Conservation (phyloP, 208 protist genomes). For the Trichomonas vaginalis region DNA sequence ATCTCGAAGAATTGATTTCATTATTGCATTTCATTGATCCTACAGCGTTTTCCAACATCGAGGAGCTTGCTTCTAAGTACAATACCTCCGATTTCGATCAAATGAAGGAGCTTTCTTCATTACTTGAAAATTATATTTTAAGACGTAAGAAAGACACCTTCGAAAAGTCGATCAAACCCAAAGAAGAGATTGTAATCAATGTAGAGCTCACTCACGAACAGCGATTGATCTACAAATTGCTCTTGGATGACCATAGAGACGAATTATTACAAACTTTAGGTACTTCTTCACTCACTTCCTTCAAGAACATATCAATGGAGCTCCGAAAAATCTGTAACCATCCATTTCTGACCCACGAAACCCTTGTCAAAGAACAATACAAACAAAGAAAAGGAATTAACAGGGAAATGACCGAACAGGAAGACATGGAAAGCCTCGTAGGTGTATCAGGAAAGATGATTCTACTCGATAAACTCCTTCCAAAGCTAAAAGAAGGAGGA, state of each 20-base stretch:
- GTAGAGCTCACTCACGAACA: conserved; percentile 47
- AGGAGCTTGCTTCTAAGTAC: conserved; percentile 27
- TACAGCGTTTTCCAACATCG: conserved; percentile 40
- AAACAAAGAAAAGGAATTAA: background rate
- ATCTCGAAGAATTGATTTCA: conserved; percentile 48
- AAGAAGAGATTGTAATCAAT: conserved; percentile 47
- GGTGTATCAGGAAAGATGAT: conserved; percentile 17
- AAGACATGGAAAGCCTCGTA: background rate
- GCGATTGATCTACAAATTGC: conserved; percentile 50
- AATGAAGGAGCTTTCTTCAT: conserved; percentile 20
- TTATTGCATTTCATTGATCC: conserved; percentile 58
- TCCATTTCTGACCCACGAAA: conserved; percentile 40
- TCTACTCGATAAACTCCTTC: conserved; percentile 39
- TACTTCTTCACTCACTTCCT: background rate
- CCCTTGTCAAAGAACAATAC: background rate
- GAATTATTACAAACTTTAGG: background rate
- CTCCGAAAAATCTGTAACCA: conserved; percentile 70
- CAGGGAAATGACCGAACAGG: conserved; percentile 23
- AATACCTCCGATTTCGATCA: background rate
- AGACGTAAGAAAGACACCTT: conserved; percentile 78
- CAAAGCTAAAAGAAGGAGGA: conserved; percentile 45
- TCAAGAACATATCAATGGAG: conserved; percentile 48
- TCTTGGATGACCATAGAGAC: conserved; percentile 35
- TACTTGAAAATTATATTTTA: conserved; percentile 40
- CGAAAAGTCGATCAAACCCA: conserved; percentile 70